phyloP scores from a whole-genome alignment of 2,329 filamentous ascomycete genomes.

The Trichoderma hamatum region DNA sequence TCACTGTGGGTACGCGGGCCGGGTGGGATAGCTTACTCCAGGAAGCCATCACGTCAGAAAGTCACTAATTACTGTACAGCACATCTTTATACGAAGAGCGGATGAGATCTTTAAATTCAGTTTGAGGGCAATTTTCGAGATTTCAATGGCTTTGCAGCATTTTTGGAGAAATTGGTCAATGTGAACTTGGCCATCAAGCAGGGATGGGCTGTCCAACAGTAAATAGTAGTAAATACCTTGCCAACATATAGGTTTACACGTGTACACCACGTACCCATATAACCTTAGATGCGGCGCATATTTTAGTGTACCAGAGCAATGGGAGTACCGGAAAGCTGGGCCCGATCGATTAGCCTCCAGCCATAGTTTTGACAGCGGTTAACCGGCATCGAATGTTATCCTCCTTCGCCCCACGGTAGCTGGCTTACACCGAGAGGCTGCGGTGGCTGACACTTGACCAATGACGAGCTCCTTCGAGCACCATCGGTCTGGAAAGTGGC shows the following conservation, averaged over 20 bases:
- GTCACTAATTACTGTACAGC: not conserved
- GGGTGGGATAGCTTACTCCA: not conserved
- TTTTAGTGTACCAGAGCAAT: not conserved
- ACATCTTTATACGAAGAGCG: not conserved
- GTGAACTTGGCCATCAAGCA: not conserved
- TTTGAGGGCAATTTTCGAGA: too few species aligned
- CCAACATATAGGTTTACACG: too few species aligned
- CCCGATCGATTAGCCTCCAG: not conserved
- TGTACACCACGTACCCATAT: too few species aligned
- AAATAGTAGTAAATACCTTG: too few species aligned
- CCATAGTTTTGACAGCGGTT: not conserved
- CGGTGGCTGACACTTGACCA: slow-evolving; percentile 5
- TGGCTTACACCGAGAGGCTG: not conserved
- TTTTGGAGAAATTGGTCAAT: not conserved
- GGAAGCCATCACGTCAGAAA: not conserved
- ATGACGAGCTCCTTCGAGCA: slow-evolving; percentile 1
- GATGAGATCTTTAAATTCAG: not conserved
- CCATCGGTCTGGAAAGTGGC: not conserved
- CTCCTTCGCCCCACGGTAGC: not conserved
- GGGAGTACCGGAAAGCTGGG: not conserved
- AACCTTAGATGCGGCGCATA: not conserved
- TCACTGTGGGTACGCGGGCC: not conserved
- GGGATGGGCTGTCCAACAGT: not conserved
- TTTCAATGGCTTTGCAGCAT: not conserved
- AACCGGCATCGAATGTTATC: not conserved